Conservation (phyloP, 176 grass and related monocot species). For the Zoysia pacifica region DNA sequence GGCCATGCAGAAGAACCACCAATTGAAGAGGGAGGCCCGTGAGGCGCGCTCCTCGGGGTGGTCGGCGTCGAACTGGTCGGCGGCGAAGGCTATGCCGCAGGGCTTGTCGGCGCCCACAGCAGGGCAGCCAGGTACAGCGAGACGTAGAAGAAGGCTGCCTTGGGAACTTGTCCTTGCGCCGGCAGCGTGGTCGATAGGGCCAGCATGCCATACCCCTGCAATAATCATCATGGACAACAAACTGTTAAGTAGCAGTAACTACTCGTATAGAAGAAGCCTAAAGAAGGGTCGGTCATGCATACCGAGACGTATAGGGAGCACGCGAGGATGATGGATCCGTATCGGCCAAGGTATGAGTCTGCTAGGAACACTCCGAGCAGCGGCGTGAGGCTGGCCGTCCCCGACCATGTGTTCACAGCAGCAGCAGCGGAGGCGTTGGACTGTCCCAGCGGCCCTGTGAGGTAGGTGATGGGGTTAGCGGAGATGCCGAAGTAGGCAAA, state of each 20-base stretch:
- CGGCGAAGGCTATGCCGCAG: slow-evolving; percentile 53
- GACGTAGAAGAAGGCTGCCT: slow-evolving; percentile 33
- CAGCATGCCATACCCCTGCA: slow-evolving; percentile 49
- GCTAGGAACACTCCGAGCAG: slow-evolving; percentile 68
- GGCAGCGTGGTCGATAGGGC: slow-evolving; percentile 24
- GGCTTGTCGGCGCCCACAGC: slow-evolving; percentile 57
- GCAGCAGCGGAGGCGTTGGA: slow-evolving; percentile 63
- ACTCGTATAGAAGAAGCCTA: too few relatives aligned
- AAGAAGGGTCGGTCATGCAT: neutral
- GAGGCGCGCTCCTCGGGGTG: slow-evolving; percentile 38
- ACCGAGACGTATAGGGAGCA: slow-evolving; percentile 59
- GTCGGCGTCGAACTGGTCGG: slow-evolving; percentile 61
- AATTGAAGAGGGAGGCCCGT: slow-evolving; percentile 70
- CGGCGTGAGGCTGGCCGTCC: slow-evolving; percentile 45
- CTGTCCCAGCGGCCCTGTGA: slow-evolving; percentile 56
- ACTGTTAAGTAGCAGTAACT: too few relatives aligned
- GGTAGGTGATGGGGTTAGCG: slow-evolving; percentile 65
- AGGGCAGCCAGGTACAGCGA: slow-evolving; percentile 60
- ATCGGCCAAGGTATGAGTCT: slow-evolving; percentile 62
- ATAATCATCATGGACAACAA: neutral
- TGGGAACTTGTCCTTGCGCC: too few relatives aligned
- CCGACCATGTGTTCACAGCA: slow-evolving; percentile 57
- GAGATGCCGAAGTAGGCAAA: slow-evolving; percentile 65
- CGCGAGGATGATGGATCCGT: slow-evolving; percentile 50
- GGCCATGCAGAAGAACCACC: slow-evolving; percentile 57